These are phyloP conservation scores for Xerocomellus intermedius DNA, from an alignment of 768 basidiomycete species.

Conservation along the genomic window DNA sequence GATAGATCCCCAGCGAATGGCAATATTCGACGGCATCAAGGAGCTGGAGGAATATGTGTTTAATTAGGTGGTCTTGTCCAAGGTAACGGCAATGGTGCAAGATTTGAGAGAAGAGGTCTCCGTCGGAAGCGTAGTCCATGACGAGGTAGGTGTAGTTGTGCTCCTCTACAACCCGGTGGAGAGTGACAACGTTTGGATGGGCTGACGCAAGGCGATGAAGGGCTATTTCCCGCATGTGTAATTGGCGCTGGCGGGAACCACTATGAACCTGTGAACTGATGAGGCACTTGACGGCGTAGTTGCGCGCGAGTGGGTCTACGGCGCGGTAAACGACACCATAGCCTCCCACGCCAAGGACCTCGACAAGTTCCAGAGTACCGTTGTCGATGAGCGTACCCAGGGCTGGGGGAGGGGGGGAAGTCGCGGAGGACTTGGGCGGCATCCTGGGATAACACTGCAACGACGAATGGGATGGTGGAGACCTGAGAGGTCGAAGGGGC, in stretches of 20 bases:
- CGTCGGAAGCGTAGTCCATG: conserved; percentile 89
- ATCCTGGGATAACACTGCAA: conserved; percentile 24
- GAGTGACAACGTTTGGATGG: conserved; percentile 80
- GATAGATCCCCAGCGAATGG: conserved; percentile 89
- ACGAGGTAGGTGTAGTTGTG: conserved; percentile 80
- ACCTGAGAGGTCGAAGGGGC: conserved; percentile 25
- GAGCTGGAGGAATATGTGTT: conserved; percentile 88
- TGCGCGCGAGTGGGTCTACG: conserved; percentile 52
- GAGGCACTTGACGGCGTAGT: conserved; percentile 92
- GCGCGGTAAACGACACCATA: conserved; percentile 96
- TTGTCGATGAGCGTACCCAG: conserved; percentile 83
- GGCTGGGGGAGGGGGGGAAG: conserved; percentile 46
- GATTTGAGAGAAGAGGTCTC: conserved; percentile 93
- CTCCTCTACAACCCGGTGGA: conserved; percentile 88
- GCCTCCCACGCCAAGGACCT: conserved; percentile 88
- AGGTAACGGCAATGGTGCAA: conserved; percentile 71
- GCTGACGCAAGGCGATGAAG: conserved; percentile 74
- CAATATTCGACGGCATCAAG: conserved; percentile 92
- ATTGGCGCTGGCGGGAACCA: conserved; percentile 56
- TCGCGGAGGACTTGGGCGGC: conserved; percentile 34
- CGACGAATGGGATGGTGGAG: conserved; percentile 14
- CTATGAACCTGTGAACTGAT: conserved; percentile 48
- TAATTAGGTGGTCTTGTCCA: conserved; percentile 82
- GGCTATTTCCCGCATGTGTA: conserved; percentile 87
- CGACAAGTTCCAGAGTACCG: conserved; percentile 76